phyloP scores from a whole-genome alignment of 257 asterid genomes.

The Nemophila menziesii region DNA sequence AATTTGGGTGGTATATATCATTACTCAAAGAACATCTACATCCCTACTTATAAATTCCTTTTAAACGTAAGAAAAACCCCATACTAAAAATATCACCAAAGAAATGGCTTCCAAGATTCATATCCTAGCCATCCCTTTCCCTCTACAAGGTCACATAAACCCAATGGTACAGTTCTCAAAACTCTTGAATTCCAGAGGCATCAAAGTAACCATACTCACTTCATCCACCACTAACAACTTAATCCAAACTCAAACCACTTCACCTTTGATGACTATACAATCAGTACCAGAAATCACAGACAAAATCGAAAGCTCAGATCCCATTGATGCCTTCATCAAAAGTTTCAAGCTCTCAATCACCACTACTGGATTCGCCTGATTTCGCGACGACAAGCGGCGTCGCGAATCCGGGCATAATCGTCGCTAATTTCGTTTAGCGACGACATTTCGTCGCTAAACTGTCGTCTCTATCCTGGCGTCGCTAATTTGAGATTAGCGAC shows the following conservation, averaged over 20 bases:
- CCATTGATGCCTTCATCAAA: neutral
- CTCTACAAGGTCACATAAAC: conserved; percentile 49
- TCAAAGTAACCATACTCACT: conserved; percentile 20
- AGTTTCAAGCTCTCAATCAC: neutral
- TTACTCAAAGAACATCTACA: too few species aligned
- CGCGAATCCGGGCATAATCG: too few species aligned
- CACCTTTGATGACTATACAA: neutral
- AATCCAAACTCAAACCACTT: neutral
- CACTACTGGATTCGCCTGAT: too few species aligned
- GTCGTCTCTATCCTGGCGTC: too few species aligned
- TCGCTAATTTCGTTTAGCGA: too few species aligned
- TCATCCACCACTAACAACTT: neutral
- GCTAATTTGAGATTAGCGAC: too few species aligned
- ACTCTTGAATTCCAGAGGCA: conserved; percentile 25
- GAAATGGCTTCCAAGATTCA: conserved; percentile 4
- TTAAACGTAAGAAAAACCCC: too few species aligned
- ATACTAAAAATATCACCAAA: neutral
- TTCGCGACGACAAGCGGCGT: too few species aligned
- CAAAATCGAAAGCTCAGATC: neutral
- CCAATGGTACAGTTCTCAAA: conserved; percentile 41
- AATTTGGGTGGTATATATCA: too few species aligned
- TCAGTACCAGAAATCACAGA: neutral
- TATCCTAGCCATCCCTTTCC: conserved; percentile 32
- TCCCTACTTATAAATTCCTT: too few species aligned
- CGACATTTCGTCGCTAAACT: too few species aligned